Percentiles rank a stretch among this genome's conserved stretches.
Evolutionary conservation across 192 early-diverging fungal genomes (phyloP).

Genomic region (Paraglomus brasilianum): DNA sequence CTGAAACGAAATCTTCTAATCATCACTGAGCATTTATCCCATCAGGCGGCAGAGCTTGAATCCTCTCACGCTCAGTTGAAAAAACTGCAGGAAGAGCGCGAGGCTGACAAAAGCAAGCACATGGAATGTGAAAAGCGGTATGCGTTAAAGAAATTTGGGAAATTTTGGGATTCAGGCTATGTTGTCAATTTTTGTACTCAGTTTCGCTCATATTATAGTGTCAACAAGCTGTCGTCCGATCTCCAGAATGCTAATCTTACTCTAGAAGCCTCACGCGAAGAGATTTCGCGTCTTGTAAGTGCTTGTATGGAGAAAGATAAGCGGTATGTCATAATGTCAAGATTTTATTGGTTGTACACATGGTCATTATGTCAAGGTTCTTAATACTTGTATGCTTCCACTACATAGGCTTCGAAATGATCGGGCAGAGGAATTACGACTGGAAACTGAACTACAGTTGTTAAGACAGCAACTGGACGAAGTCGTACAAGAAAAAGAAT

Average conservation of each 20-base stretch:
- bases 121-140: too few species aligned
- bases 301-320: conserved; percentile 18
- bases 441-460: conserved; percentile 12
- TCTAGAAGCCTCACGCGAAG: not conserved
- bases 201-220: too few species aligned
- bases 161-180: too few species aligned
- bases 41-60: too few species aligned
- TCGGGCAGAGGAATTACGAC: not conserved
- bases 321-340: not conserved
- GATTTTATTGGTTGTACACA: not conserved
- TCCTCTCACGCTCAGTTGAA: too few species aligned
- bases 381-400: not conserved
- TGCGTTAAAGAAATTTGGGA: too few species aligned
- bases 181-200: too few species aligned
- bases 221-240: not conserved
- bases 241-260: not conserved
- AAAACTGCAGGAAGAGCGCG: too few species aligned
- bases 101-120: too few species aligned
- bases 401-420: conserved; percentile 13
- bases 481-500: not conserved
- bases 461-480: conserved; percentile 17
- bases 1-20: too few species aligned
- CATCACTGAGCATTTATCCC: too few species aligned
- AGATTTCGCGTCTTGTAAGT: not conserved
- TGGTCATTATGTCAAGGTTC: not conserved